Base-by-base conservation (phyloP, 768 basidiomycete species). In the Mycena rebaudengoi region DNA sequence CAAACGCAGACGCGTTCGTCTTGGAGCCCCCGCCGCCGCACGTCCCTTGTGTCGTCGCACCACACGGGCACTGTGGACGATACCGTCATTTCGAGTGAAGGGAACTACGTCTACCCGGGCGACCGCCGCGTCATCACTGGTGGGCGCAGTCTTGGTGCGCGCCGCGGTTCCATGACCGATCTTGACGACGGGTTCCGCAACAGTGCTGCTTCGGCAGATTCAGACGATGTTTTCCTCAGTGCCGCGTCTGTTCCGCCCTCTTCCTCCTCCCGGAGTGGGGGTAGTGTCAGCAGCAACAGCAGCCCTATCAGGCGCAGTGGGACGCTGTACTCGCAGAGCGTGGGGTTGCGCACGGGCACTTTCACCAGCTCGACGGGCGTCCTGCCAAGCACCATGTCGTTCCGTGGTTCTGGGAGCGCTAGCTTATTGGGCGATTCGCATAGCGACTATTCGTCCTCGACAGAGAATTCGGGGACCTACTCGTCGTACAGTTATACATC, bases 121-220 rank as follows among this genome's bases (percentile, higher is more conserved):
- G 92, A 92, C 68, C 83, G 85, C 18, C 85, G 92, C 8, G 88
- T 87, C 14, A 94, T 95, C 62, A 85, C 86, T 8, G 87, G 88
- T 25, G 75, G 79, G 6, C 77, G 76, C 23, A 77, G 78, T 4
- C 60, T 79, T 21, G 69, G 79, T n/a, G 73, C 82, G n/a, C 72
- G 90, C 41, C 91, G 89, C n/a, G 90, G 86, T 43, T 94, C 91
- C 0, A 82, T 91, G 78, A 89, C 89, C 0, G 92, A 94, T 69
- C 78, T 95, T n/a, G 91, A 85, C 52, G 75, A 69, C 33, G 81
- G 78, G 81, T 75, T 79, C 86, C 58, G 89, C 83, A 57, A 87
- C 16, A 66, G 65, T 16, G 63, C 18, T 33, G 37, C 39, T 20
- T 45, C 43, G 55, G 25, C 20, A 39, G 57, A 53, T 29, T 55